Evolutionary conservation across 2,329 filamentous ascomycete genomes (phyloP).

Genomic region (Zasmidium angulare): DNA sequence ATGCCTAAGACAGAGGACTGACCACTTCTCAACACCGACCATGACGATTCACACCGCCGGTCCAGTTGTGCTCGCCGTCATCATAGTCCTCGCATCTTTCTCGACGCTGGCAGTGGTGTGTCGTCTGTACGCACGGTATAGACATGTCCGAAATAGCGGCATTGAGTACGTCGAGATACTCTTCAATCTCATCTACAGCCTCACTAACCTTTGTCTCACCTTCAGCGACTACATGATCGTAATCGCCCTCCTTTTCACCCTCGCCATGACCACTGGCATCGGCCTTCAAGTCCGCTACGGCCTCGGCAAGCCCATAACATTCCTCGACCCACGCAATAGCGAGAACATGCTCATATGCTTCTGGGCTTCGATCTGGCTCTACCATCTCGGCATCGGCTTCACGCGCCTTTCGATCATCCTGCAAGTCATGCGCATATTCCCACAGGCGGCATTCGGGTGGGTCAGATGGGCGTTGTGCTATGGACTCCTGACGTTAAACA

Average conservation of each 20-base stretch:
- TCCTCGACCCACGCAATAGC: background rate
- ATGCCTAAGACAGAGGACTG: background rate
- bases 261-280: conserved; percentile 3
- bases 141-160: conserved; percentile 3
- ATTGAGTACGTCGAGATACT: conserved; percentile 4
- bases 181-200: background rate
- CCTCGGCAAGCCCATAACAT: background rate
- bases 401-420: conserved; percentile 7
- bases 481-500: background rate
- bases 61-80: background rate
- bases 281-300: conserved; percentile 7
- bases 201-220: background rate
- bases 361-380: conserved; percentile 6
- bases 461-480: conserved; percentile 1
- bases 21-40: background rate
- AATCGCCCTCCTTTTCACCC: conserved; percentile 3
- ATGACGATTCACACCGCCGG: conserved; percentile 6
- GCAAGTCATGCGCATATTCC: conserved; percentile 10
- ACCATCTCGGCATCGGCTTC: conserved; percentile 8
- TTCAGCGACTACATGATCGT: conserved; percentile 5
- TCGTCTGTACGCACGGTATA: conserved; percentile 3
- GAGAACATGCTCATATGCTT: background rate
- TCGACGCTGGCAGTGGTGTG: conserved; percentile 1
- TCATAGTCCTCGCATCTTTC: conserved; percentile 1
- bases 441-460: conserved; percentile 1